Base-by-base conservation (phyloP, 371 early-diverging fungal genomes). In the Rhizopus arrhizus region DNA sequence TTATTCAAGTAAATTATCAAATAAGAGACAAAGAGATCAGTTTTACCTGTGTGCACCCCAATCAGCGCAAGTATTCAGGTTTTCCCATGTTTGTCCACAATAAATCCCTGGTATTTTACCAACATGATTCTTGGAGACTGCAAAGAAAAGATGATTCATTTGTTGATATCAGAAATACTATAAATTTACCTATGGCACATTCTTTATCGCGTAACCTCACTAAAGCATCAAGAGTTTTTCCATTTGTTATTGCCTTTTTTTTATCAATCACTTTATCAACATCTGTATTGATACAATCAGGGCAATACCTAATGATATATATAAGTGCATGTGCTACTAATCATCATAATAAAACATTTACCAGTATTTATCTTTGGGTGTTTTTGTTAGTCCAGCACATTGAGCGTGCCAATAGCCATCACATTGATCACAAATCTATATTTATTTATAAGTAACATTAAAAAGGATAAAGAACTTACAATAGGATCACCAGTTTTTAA, bases 61-160 rank as follows among this genome's bases (percentile, higher is more conserved):
- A 11, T 77, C 82, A 22, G 73, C 66, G 15, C 66, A 61, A 11
- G 75, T 60, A 11, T 76, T 65, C 8, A 84, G 66, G 52, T 65
- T 74, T 15, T 46, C 47, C 85, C 83, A 86, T 9, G 67, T 62
- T 38, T 80, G 82, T 0, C 89, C 87, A 49, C 84, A 85, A 40
- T 77, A 78, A 13, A 88, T 66, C 12, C 87, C 86, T 0, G 87
- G 87, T 42, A 88, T 86, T 4, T 79, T 58, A 0, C 89, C 89
- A 7, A 77, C 58, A 53, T 85, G 81, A 5, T 56, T 50, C 4
- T 36, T 49, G 12, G 66, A 61, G 1, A 73, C 76, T 64, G 41
- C 13, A 52, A n/a, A 9, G 46, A 59, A 12, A 43, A 35, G n/a
- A 53, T 31, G 31, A 28, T 22, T 22, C 22, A 22, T 22, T 43